A percentile compares a stretch with the other conserved stretches of the same genome.
Conservation (phyloP, 2,329 filamentous ascomycete species). For the Fusarium abutilonis region DNA sequence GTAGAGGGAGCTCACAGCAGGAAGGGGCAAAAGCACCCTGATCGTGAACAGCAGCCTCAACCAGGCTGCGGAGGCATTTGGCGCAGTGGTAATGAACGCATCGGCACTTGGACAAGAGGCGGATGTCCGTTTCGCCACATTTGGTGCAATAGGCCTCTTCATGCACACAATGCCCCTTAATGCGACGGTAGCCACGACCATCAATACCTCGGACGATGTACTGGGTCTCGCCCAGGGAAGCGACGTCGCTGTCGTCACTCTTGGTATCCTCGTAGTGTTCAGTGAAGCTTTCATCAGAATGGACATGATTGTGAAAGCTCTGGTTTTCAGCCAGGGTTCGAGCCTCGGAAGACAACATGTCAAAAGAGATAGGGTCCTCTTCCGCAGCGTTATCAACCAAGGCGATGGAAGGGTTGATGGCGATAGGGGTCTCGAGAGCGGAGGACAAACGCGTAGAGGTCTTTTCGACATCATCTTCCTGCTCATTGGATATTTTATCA, state of each 20-base stretch:
- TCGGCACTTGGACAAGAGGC: not conserved
- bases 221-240: too few species aligned
- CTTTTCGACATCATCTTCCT: not conserved
- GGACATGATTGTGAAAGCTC: not conserved
- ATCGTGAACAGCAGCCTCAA: constrained; percentile 8
- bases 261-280: too few species aligned
- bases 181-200: too few species aligned
- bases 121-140: not conserved
- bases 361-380: constrained; percentile 16
- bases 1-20: constrained; percentile 2
- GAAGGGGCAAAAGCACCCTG: constrained; percentile 2
- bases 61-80: not conserved
- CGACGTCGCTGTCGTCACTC: too few species aligned
- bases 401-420: not conserved
- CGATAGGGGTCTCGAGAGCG: not conserved
- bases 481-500: not conserved
- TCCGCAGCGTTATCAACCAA: not conserved
- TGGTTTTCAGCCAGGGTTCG: too few species aligned
- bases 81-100: constrained; percentile 18
- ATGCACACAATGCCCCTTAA: too few species aligned
- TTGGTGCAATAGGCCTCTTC: not conserved
- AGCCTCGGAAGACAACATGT: not conserved
- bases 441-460: not conserved
- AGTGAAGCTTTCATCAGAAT: not conserved
- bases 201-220: too few species aligned